Evolutionary conservation across 768 basidiomycete genomes (phyloP), one percentile per base, ranked within the genome.

Genomic region (Imleria badia): DNA sequence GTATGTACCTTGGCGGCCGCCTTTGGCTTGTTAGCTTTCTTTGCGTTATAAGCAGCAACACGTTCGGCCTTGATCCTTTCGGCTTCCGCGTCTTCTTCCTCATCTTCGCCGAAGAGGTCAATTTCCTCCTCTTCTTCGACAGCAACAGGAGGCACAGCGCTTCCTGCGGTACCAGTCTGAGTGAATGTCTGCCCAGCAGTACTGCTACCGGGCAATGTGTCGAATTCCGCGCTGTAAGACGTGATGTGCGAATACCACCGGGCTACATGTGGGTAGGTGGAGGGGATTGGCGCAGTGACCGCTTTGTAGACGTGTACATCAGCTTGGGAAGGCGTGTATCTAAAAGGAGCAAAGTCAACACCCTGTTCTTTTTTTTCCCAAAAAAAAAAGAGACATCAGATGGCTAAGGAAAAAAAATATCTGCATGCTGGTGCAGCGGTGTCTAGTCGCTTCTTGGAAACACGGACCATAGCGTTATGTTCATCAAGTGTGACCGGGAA

Each of bases 201-300:
- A 74, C 91, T 94, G 63, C 92, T 89, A 55, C 94, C 94, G 38
- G 93, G 78, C 54, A 98, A 82, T 61, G 85, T 79, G 51, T 71
- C 78, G 76, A 87, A 86, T 75, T 97, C 93, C 45, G 83, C 72
- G 51, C 80, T 75, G 73, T 90, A 96, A 17, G 94, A 94, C 63
- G 86, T 79, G 75, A 97, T 96, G 77, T 98, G 97, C 58, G 76
- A 85, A 82, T 93, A 96, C 96, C 96, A 98, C 67, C 96, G 81
- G 33, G 88, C 81, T 48, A 84, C 82, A 73, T 91, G 81, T 55
- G 92, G 91, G 73, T 81, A 79, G 48, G 78, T 68, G 42, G 84
- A 70, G 42, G 86, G 81, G 58, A 81, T 78, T 48, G 92, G 91
- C 26, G 81, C 77, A 36, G 79, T 63, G 72, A 98, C 76, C 15